A percentile compares a stretch with the other conserved stretches of the same genome.
phyloP scores from a whole-genome alignment of 2,329 filamentous ascomycete genomes.

The Beauveria sp. region DNA sequence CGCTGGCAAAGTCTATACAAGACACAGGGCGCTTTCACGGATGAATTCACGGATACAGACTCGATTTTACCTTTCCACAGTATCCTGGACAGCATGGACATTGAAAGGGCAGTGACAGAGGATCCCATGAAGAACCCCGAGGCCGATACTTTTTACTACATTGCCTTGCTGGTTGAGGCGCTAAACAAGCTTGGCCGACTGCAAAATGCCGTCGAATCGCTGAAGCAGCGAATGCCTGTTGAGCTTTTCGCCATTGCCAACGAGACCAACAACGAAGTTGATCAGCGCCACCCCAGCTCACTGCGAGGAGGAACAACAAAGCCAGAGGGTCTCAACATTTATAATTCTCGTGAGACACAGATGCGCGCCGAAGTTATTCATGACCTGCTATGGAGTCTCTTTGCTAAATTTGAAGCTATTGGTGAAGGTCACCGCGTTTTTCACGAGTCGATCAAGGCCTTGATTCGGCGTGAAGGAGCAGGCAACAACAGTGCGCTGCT shows the following conservation, averaged over 20 bases:
- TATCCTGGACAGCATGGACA: slow-evolving; percentile 53
- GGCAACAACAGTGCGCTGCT: slow-evolving; percentile 60
- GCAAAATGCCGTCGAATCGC: slow-evolving; percentile 77
- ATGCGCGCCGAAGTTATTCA: slow-evolving; percentile 79
- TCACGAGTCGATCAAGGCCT: slow-evolving; percentile 82
- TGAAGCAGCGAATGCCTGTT: slow-evolving; percentile 88
- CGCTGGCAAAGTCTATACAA: slow-evolving; percentile 81
- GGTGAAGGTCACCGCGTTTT: slow-evolving; percentile 90
- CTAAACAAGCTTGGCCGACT: slow-evolving; percentile 83
- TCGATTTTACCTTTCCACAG: slow-evolving; percentile 47
- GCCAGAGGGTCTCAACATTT: slow-evolving; percentile 51
- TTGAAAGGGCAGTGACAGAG: slow-evolving; percentile 60
- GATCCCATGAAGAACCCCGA: slow-evolving; percentile 92
- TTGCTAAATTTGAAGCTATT: slow-evolving; percentile 95
- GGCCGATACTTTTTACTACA: slow-evolving; percentile 90
- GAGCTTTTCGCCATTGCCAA: slow-evolving; percentile 92
- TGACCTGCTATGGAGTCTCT: slow-evolving; percentile 85
- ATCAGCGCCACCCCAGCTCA: slow-evolving; percentile 83
- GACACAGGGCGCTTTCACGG: slow-evolving; percentile 48
- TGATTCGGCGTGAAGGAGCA: slow-evolving; percentile 72
- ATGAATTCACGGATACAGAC: slow-evolving; percentile 38
- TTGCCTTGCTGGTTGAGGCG: slow-evolving; percentile 78
- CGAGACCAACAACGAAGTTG: slow-evolving; percentile 89
- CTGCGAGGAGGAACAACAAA: slow-evolving; percentile 49
- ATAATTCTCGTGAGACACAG: slow-evolving; percentile 63